Evolutionary conservation across 75 land plant species (phyloP), one percentile per base, ranked within the genome.

Genomic region (Pinus albicaulis): DNA sequence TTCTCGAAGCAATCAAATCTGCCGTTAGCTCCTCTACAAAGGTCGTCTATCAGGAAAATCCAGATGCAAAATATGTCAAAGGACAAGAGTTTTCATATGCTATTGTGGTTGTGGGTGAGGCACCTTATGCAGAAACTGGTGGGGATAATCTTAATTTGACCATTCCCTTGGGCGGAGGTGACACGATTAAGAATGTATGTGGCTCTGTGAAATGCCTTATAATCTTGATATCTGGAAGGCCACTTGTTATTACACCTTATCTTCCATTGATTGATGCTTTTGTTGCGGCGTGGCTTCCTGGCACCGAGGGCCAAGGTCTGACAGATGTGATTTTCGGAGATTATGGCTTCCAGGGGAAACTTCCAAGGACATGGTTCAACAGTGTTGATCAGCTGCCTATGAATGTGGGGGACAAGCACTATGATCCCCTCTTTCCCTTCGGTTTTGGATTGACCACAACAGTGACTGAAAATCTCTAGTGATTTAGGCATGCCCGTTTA

Each of bases 231-330:
- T 89, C 96, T 8, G 96, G 96, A 10, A 81, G 96, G 48, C 96
- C 96, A 14, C 55, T 93, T 60, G 92, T 89, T 36, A 84, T 93
- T 19, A 75, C 84, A 75, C 92, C 92, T 11, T 82, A 89, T 57
- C 52, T 93, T 5, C 7, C 58, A 5, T 1, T 17, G 2, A 86
- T 92, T 16, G 87, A 86, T 56, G 95, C 95, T 14, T 77, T 93
- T 55, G 96, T 93, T 31, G 96, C 96, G 11, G 96, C 95, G 25
- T 91, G 95, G 95, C 82, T 93, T 31, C 95, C 95, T 16, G 93
- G 93, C 5, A 79, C 86, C n/a, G 89, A 91, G 78, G 95, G 95
- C 58, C 87, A 82, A 77, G 95, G 95, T 24, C 82, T 92, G 41
- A 70, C 92, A 13, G 92, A 90, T 73, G 94, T 92, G 13, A 77